Conservation (phyloP, 1,139 yeast species). For the Yamadazyma conglobata region DNA sequence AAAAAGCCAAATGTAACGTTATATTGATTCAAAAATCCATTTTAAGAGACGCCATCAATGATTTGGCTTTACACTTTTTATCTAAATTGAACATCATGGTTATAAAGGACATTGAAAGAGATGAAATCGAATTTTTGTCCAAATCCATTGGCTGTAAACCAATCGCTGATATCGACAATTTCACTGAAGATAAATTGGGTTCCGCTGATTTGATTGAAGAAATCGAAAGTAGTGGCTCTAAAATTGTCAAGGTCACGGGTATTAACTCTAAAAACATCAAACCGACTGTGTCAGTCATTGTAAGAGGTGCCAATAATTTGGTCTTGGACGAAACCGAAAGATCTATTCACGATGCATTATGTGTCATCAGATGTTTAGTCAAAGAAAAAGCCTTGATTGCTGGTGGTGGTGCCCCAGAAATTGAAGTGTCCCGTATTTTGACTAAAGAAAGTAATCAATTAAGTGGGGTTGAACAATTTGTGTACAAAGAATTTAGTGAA, state of each 20-base stretch:
- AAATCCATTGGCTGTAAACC: slow-evolving; percentile 94
- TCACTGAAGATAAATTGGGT: slow-evolving; percentile 90
- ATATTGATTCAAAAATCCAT: slow-evolving; percentile 90
- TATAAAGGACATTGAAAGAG: slow-evolving; percentile 93
- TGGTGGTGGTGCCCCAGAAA: slow-evolving; percentile 99
- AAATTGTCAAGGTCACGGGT: slow-evolving; percentile 87
- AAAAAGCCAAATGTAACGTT: slow-evolving; percentile 95
- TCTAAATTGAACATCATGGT: slow-evolving; percentile 92
- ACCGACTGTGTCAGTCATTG: slow-evolving; percentile 85
- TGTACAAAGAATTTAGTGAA: slow-evolving; percentile 93
- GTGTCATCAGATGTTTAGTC: slow-evolving; percentile 94
- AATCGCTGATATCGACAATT: slow-evolving; percentile 89
- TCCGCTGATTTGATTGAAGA: slow-evolving; percentile 91
- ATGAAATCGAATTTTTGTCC: slow-evolving; percentile 90
- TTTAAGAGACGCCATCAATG: slow-evolving; percentile 95
- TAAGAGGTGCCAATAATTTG: slow-evolving; percentile 91
- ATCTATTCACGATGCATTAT: slow-evolving; percentile 93
- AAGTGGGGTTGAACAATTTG: slow-evolving; percentile 90
- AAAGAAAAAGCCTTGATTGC: slow-evolving; percentile 93
- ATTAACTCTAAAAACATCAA: slow-evolving; percentile 53
- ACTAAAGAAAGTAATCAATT: slow-evolving; percentile 73
- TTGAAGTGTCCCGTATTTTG: slow-evolving; percentile 82
- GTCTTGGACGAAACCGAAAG: slow-evolving; percentile 95
- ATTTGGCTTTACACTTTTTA: slow-evolving; percentile 89
- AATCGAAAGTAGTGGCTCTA: slow-evolving; percentile 88